Percentiles rank a stretch among this genome's conserved stretches.
Conservation (phyloP, 2,329 filamentous ascomycete genomes). For the Fusarium lyarnte region DNA sequence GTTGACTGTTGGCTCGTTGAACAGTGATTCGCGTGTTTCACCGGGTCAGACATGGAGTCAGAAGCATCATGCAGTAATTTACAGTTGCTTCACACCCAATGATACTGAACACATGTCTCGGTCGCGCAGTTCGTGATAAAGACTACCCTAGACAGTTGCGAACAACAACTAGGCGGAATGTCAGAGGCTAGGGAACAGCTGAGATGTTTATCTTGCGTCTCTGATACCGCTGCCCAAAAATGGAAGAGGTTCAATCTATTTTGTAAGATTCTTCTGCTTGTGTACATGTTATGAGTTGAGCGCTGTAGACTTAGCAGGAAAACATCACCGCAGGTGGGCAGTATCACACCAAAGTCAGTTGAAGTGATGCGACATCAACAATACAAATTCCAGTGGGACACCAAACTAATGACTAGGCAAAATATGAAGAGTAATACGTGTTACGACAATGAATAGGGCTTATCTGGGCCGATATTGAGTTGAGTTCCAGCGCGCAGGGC, state of each 20-base stretch:
- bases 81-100: not conserved
- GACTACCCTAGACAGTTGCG: not conserved
- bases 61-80: no score
- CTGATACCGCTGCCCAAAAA: fast-evolving
- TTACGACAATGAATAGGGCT: fast-evolving
- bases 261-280: not conserved
- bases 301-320: fast-evolving
- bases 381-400: fast-evolving
- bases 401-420: not conserved
- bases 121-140: not conserved
- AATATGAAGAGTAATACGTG: not conserved
- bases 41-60: not conserved
- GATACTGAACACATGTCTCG: not conserved
- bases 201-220: fast-evolving
- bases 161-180: not conserved
- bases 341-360: fast-evolving
- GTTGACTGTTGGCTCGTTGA: not conserved
- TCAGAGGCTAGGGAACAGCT: fast-evolving
- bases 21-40: not conserved
- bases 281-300: fast-evolving
- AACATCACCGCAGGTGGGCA: no score
- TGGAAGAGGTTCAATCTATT: fast-evolving
- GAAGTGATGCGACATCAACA: fast-evolving
- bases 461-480: not conserved
- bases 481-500: not conserved